Evolutionary conservation across 768 basidiomycete genomes (phyloP).

Genomic region (Fomitopsis pulvina): DNA sequence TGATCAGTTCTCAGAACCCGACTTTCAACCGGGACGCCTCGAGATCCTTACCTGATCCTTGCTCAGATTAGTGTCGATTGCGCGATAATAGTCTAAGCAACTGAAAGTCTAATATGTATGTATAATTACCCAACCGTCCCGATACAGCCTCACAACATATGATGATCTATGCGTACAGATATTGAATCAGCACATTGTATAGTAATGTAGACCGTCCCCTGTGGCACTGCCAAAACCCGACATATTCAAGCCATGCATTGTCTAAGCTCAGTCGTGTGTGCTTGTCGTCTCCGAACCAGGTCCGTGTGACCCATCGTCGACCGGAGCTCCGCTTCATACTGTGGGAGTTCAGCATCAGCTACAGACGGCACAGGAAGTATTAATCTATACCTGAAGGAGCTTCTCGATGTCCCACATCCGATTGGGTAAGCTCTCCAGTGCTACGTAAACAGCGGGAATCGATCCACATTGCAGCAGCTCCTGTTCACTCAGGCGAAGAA

Average conservation of each 20-base stretch:
- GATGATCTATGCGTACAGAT: too few species aligned
- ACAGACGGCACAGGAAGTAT: neutral
- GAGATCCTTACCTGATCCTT: too few species aligned
- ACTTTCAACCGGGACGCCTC: too few species aligned
- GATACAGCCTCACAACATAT: too few species aligned
- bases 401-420: slow-evolving; percentile 93
- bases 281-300: slow-evolving; percentile 45
- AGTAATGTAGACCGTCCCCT: too few species aligned
- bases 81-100: too few species aligned
- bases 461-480: slow-evolving; percentile 83
- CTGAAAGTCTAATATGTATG: too few species aligned
- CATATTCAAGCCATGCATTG: slow-evolving; percentile 4
- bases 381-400: slow-evolving; percentile 66
- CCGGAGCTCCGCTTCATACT: slow-evolving; percentile 42
- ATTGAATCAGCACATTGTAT: too few species aligned
- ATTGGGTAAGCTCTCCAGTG: slow-evolving; percentile 83
- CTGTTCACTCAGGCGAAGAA: slow-evolving; percentile 75
- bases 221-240: too few species aligned
- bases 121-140: too few species aligned
- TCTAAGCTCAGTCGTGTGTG: slow-evolving; percentile 34
- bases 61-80: too few species aligned
- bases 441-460: slow-evolving; percentile 83
- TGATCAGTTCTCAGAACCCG: too few species aligned
- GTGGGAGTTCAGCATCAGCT: neutral
- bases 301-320: slow-evolving; percentile 46